Evolutionary conservation across 2,329 filamentous ascomycete genomes (phyloP).

Genomic region (Stagonosporopsis chrysanthemi): DNA sequence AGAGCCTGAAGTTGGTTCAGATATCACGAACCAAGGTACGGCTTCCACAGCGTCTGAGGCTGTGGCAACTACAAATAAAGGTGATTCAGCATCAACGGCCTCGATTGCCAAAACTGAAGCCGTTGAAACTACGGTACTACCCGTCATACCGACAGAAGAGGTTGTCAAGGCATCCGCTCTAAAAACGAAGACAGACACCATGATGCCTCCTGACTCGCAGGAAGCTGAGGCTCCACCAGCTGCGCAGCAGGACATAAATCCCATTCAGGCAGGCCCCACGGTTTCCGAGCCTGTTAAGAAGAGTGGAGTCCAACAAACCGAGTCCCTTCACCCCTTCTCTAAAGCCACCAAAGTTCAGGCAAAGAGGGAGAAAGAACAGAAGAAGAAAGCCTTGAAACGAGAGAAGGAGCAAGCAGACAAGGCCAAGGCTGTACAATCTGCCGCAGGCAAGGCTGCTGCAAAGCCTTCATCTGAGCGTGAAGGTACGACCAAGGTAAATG

Average conservation of each 20-base stretch:
- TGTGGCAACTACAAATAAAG: neutral
- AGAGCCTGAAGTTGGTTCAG: neutral
- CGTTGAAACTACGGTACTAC: neutral
- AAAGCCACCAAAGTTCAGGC: conserved; percentile 38
- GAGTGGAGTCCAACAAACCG: conserved; percentile 34
- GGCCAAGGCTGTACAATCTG: conserved; percentile 13
- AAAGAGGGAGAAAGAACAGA: conserved; percentile 45
- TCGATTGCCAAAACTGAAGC: neutral
- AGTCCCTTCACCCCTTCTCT: conserved; percentile 42
- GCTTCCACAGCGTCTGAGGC: neutral
- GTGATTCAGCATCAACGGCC: neutral
- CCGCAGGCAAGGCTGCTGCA: conserved; percentile 8
- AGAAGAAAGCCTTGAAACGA: conserved; percentile 48
- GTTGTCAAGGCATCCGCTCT: neutral
- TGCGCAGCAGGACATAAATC: neutral
- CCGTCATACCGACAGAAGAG: neutral
- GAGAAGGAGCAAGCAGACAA: conserved; percentile 29
- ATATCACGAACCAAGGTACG: conserved; percentile 14
- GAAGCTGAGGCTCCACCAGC: neutral
- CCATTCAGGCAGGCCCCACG: neutral
- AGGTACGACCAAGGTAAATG: neutral
- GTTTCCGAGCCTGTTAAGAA: conserved; percentile 26
- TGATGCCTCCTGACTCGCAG: neutral
- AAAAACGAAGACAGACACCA: neutral
- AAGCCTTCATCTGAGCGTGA: neutral